Evolutionary conservation across 768 basidiomycete genomes (phyloP), one percentile per base, ranked within the genome.

Genomic region (Mrakia gelida): DNA sequence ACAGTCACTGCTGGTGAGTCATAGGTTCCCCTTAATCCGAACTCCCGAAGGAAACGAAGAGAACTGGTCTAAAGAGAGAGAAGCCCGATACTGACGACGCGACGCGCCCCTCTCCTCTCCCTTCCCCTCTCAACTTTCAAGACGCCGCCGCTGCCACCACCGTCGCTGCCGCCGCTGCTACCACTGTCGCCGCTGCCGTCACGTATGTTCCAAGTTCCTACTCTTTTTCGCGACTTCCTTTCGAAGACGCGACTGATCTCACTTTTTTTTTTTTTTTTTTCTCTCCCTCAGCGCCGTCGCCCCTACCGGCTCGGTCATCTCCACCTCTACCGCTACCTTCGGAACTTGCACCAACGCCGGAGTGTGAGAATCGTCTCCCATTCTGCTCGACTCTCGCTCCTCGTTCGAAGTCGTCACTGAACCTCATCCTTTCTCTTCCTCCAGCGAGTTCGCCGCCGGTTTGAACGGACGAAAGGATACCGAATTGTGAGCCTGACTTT

Each of bases 351-450:
- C 67, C 21, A 70, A 70, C 67, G 67, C 67, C 23, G 67, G 67
- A 70, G 67, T 70, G 34, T 43, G 16, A 81, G 81, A 77, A 80
- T 79, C 30, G 79, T 80, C 59, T 59, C 28, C 59, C 13, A 7
- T 23, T 23, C 21, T n/a, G 54, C 28, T 59, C 59, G 59, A 23
- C 26, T n/a, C 4, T 59, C 26, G 26, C 28, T 3, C 26, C 4
- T 59, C 26, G 26, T 11, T 3, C 26, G 59, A 59, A 26, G 7
- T 56, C 54, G 11, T n/a, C n/a, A 59, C 59, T 59, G 26, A 26
- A 38, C 38, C 4, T n/a, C 26, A 3, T 59, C 59, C n/a, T 59
- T 59, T 13, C 59, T 11, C 13, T n/a, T 28, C 59, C 26, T 59
- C 3, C 59, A 28, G 23, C 6, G n/a, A 59, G 59, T 59, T 59